These are phyloP conservation scores for Aspergillus thermomutatus DNA, from an alignment of 2,329 filamentous ascomycete genomes.

Conservation along the genomic window DNA sequence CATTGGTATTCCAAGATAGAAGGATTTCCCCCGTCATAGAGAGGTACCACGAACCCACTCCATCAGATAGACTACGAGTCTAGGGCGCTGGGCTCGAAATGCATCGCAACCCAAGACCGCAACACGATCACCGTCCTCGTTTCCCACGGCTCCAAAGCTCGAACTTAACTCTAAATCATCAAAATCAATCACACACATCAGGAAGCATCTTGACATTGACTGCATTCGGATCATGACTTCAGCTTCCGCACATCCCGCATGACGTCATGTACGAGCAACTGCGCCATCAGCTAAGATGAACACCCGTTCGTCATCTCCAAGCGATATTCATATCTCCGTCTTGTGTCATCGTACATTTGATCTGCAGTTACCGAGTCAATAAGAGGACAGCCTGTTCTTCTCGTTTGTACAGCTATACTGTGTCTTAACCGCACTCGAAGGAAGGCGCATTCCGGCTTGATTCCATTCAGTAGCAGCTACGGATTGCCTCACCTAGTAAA, in stretches of 20 bases:
- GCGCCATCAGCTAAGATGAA: constrained; percentile 4
- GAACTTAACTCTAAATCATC: background rate
- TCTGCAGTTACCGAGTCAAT: background rate
- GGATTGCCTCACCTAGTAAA: background rate
- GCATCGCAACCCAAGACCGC: background rate
- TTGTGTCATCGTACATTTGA: background rate
- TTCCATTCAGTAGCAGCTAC: background rate
- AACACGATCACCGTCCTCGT: constrained; percentile 1
- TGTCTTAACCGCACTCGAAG: background rate
- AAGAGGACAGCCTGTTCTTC: background rate
- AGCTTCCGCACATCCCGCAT: constrained; percentile 26
- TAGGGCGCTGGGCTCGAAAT: background rate
- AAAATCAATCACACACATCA: constrained; percentile 1
- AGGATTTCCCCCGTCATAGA: background rate
- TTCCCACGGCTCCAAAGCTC: background rate
- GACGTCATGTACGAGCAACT: constrained; percentile 27
- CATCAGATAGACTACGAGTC: background rate
- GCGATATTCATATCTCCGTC: background rate
- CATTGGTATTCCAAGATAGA: background rate
- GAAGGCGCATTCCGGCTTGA: constrained; percentile 14
- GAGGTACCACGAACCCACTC: background rate
- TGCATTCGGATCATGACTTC: constrained; percentile 26
- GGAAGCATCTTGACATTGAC: background rate
- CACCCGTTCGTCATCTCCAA: background rate
- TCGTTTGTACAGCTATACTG: background rate